Evolutionary conservation across 306 rosid genomes (phyloP), one percentile per base, ranked within the genome.

Genomic region (Trichosanthes cucumerina): DNA sequence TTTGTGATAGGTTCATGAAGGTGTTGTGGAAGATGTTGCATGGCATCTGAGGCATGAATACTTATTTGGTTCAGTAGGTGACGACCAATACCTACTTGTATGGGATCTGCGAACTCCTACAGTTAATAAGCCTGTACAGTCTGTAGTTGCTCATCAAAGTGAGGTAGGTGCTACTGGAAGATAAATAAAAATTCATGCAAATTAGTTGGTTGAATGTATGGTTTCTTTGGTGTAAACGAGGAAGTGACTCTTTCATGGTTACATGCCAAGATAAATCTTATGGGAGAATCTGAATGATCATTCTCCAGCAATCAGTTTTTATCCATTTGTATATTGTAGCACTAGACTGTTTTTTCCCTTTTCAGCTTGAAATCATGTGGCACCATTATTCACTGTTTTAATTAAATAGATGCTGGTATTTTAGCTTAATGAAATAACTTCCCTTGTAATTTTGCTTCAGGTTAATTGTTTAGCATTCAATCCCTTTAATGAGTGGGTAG

Each of bases 41-140:
- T 96, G 99, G 99, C 98, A 96, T 96, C 85, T 92, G 89, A 91
- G 99, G 89, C 99, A 96, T 82, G 99, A 96, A 77, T 90, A 96
- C 84, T 83, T 92, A 79, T 96, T 96, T 87, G 99, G 99, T 73
- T 92, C 99, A 65, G 99, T 96, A 81, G 99, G 99, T 15, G 99
- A 96, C 84, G 99, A 96, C 87, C 98, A 90, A 70, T 89, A 88
- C 84, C 80, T 96, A 81, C 93, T 84, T 70, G 36, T 96, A 82
- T 96, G 99, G 99, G 99, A 96, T 85, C 96, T 96, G 12, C 88
- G 99, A 34, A 89, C 90, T 58, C 96, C 96, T 62, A 79, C 96
- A 31, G 93, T 83, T 53, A 86, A 79, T 86, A 96, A 92, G 89
- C 99, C 98, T 77, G 93, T 90, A 43, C 98, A 96, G 79, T 87